A percentile compares a stretch with the other conserved stretches of the same genome.
Conservation (phyloP, 805 yeast species). For the Barnettozyma salicaria region DNA sequence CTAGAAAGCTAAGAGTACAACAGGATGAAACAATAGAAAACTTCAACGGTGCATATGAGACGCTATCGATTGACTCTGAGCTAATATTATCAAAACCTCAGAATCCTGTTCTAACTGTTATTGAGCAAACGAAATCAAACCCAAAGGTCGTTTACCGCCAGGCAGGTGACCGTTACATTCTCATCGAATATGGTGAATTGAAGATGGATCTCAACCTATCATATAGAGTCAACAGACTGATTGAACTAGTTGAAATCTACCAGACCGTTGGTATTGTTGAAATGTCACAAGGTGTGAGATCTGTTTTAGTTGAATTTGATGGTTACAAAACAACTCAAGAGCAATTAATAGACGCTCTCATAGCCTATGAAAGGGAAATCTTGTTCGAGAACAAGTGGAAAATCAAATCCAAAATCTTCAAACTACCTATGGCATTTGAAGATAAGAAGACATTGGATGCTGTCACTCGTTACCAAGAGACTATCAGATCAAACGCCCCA, state of each 20-base stretch:
- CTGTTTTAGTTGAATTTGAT: constrained; percentile 83
- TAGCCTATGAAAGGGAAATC: constrained; percentile 72
- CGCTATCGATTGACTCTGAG: constrained; percentile 24
- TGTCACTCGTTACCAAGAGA: constrained; percentile 85
- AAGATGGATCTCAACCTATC: constrained; percentile 77
- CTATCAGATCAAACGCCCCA: constrained; percentile 89
- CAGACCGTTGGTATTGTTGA: constrained; percentile 79
- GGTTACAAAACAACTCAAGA: constrained; percentile 56
- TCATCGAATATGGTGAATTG: constrained; percentile 91
- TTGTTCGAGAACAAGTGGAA: constrained; percentile 75
- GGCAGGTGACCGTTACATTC: constrained; percentile 92
- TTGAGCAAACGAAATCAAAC: constrained; percentile 40
- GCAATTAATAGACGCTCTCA: constrained; percentile 53
- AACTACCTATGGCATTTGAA: constrained; percentile 94
- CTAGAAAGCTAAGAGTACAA: constrained; percentile 52
- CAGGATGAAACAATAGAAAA: constrained; percentile 51
- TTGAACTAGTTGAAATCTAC: constrained; percentile 59
- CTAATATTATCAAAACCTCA: constrained; percentile 41
- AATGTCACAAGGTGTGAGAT: constrained; percentile 96
- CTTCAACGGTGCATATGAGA: constrained; percentile 37
- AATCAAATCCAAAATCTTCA: constrained; percentile 75
- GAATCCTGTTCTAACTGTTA: constrained; percentile 61
- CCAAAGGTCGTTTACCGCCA: constrained; percentile 85
- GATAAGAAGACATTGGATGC: constrained; percentile 85
- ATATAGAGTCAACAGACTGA: constrained; percentile 80